A percentile compares a stretch with the other conserved stretches of the same genome.
phyloP scores from a whole-genome alignment of 441 rosid genomes.

The Sinapis alba region DNA sequence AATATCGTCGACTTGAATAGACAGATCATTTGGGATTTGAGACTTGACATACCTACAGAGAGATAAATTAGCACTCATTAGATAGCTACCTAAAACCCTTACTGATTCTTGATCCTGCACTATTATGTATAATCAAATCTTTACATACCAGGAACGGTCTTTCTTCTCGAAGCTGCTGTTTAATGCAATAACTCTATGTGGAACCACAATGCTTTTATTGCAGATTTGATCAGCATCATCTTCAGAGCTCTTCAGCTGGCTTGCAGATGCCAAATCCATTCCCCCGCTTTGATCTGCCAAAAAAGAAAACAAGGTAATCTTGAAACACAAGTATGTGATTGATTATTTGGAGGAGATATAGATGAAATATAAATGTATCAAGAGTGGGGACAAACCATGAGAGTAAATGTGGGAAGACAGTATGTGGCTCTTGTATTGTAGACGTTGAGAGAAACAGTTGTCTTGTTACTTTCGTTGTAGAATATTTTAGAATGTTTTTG shows the following conservation, averaged over 20 bases:
- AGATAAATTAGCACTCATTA: not conserved
- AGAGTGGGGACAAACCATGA: conserved; percentile 35
- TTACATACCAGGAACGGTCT: conserved; percentile 63
- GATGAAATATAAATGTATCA: conserved; percentile 8
- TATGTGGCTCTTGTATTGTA: conserved; percentile 48
- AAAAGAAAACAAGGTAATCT: not conserved
- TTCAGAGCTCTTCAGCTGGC: conserved; percentile 40
- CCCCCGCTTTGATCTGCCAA: conserved; percentile 18
- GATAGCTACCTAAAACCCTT: not conserved
- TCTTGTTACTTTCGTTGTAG: conserved; percentile 14
- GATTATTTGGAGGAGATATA: not conserved
- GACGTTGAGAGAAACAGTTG: conserved; percentile 36
- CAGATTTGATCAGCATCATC: conserved; percentile 38
- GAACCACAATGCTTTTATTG: conserved; percentile 52
- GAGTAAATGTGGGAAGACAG: conserved; percentile 53
- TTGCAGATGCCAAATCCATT: conserved; percentile 42
- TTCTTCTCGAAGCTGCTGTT: conserved; percentile 53
- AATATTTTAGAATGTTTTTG: conserved; percentile 1
- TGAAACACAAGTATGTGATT: not conserved
- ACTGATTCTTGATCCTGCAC: not conserved
- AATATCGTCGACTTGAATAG: conserved; percentile 61
- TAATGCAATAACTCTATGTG: conserved; percentile 45
- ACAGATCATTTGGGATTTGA: conserved; percentile 68
- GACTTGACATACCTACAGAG: conserved; percentile 62
- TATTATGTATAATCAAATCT: not conserved